phyloP scores from a whole-genome alignment of 306 rosid species.

The Acacia confusa region DNA sequence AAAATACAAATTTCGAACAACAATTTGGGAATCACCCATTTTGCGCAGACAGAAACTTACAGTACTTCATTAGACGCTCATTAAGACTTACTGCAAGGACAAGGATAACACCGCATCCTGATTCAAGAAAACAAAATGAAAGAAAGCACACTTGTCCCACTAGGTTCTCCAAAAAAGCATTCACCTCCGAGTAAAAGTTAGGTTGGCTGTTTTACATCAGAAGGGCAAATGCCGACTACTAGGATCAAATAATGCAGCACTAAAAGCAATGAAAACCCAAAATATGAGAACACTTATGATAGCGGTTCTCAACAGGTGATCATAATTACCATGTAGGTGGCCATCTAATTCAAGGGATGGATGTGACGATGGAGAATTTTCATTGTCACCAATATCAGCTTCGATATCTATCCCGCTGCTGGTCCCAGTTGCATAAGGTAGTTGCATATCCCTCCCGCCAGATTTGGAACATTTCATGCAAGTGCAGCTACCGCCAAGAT shows the following conservation, averaged over 20 bases:
- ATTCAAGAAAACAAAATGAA: not conserved
- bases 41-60: not conserved
- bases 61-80: not conserved
- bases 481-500: constrained; percentile 77
- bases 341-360: constrained; percentile 40
- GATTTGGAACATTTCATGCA: constrained; percentile 67
- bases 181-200: not conserved
- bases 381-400: constrained; percentile 29
- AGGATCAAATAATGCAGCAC: constrained; percentile 52
- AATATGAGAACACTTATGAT: constrained; percentile 64
- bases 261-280: constrained; percentile 65
- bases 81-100: not conserved
- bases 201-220: constrained; percentile 30
- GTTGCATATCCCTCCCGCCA: constrained; percentile 30
- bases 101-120: not conserved
- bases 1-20: not conserved
- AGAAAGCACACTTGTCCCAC: not conserved
- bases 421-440: constrained; percentile 39
- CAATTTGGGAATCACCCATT: not conserved
- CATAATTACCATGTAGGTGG: constrained; percentile 36
- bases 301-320: constrained; percentile 61
- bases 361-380: constrained; percentile 31
- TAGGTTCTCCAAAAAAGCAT: not conserved
- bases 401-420: constrained; percentile 33
- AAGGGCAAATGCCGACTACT: constrained; percentile 32